Conservation (phyloP, 495 filamentous ascomycete species). For the Mytilinidion resinicola region DNA sequence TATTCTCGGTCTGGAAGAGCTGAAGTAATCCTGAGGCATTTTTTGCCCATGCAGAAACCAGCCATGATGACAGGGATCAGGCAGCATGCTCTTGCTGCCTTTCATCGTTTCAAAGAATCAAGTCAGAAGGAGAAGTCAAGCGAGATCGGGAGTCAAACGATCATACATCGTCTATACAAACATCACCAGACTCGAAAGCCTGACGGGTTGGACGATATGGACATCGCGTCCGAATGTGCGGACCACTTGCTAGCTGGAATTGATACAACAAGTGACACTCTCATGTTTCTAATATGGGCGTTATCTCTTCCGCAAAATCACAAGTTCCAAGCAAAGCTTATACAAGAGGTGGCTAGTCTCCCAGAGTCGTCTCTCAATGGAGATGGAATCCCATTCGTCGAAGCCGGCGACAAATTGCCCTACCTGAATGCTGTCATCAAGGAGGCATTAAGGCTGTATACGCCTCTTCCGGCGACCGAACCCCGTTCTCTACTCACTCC, state of each 20-base stretch:
- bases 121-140: not conserved
- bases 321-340: slow-evolving; percentile 28
- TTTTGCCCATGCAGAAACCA: slow-evolving; percentile 36
- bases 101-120: slow-evolving; percentile 12
- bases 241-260: slow-evolving; percentile 34
- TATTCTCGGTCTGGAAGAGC: slow-evolving; percentile 29
- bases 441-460: slow-evolving; percentile 9
- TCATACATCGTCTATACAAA: not conserved
- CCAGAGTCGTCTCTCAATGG: not conserved
- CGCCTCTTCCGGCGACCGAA: slow-evolving; percentile 13
- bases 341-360: slow-evolving; percentile 24
- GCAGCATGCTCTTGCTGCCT: slow-evolving; percentile 29
- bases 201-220: slow-evolving; percentile 26
- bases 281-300: slow-evolving; percentile 37
- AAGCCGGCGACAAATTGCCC: slow-evolving; percentile 1
- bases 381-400: slow-evolving; percentile 1
- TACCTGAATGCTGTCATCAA: slow-evolving; percentile 18
- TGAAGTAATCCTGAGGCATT: slow-evolving; percentile 21
- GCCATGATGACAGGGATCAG: slow-evolving; percentile 37
- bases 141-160: not conserved
- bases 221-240: slow-evolving; percentile 34
- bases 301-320: slow-evolving; percentile 31
- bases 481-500: not conserved
- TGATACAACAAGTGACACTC: slow-evolving; percentile 34
- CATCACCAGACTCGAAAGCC: slow-evolving; percentile 16